phyloP scores from a whole-genome alignment of 2,329 filamentous ascomycete genomes.

The Calonectria multiphialidica region DNA sequence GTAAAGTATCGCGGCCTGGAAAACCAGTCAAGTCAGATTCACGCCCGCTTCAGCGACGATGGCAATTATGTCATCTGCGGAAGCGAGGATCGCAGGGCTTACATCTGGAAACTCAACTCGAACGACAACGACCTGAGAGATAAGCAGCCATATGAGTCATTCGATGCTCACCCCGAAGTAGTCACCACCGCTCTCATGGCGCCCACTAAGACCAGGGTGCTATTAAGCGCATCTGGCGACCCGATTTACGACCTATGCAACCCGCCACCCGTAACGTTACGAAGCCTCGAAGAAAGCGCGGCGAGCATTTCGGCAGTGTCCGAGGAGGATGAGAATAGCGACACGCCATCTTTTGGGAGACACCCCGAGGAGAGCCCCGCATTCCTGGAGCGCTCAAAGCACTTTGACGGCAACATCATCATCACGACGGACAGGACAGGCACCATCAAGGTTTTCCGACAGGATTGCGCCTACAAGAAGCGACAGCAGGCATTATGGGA shows the following conservation, averaged over 20 bases:
- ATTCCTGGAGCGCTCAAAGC: conserved; percentile 81
- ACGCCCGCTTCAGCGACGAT: conserved; percentile 89
- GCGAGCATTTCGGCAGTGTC: conserved; percentile 56
- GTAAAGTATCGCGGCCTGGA: conserved; percentile 93
- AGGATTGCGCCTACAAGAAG: conserved; percentile 90
- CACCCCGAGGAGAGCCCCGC: conserved; percentile 78
- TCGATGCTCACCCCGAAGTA: conserved; percentile 89
- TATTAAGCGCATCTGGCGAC: conserved; percentile 85
- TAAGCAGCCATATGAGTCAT: conserved; percentile 87
- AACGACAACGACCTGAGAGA: conserved; percentile 76
- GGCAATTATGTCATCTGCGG: conserved; percentile 89
- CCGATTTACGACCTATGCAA: conserved; percentile 98
- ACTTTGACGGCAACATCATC: conserved; percentile 88
- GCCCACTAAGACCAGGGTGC: conserved; percentile 80
- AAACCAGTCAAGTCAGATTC: conserved; percentile 91
- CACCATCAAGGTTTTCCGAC: conserved; percentile 92
- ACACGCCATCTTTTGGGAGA: conserved; percentile 46
- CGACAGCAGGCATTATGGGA: conserved; percentile 84
- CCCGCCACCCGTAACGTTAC: conserved; percentile 86
- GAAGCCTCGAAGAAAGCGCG: conserved; percentile 76
- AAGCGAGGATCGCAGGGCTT: conserved; percentile 90
- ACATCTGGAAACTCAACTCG: conserved; percentile 79
- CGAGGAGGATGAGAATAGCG: conserved; percentile 51
- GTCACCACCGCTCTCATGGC: conserved; percentile 92
- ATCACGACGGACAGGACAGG: conserved; percentile 91